Evolutionary conservation across 1,284 basidiomycete species (phyloP).

Genomic region (Apiotrichum laibachii): DNA sequence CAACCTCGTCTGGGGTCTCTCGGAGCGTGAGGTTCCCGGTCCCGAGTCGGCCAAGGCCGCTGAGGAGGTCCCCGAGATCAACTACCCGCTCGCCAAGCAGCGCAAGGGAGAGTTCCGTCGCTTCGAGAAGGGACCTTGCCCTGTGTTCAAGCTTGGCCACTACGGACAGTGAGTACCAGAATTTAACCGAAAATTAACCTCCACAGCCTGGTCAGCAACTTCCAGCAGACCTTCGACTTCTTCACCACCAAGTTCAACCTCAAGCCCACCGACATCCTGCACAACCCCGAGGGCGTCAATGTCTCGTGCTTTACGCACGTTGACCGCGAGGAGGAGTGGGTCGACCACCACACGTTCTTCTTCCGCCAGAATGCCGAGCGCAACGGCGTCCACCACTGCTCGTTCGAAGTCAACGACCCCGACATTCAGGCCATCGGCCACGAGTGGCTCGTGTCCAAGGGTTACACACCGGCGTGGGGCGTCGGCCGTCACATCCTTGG

Average conservation of each 20-base stretch:
- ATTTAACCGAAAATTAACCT: not conserved
- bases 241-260: constrained; percentile 28
- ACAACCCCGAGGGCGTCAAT: constrained; percentile 13
- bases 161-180: constrained; percentile 21
- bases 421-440: constrained; percentile 27
- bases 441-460: constrained; percentile 24
- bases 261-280: constrained; percentile 27
- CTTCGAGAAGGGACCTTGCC: constrained; percentile 21
- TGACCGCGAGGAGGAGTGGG: constrained; percentile 27
- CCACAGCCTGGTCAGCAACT: constrained; percentile 17
- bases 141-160: constrained; percentile 29
- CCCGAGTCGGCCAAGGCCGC: not conserved
- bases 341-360: constrained; percentile 32
- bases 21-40: constrained; percentile 5
- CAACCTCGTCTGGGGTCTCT: constrained; percentile 27
- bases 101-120: constrained; percentile 18
- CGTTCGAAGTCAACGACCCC: constrained; percentile 26
- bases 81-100: constrained; percentile 12
- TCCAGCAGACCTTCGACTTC: constrained; percentile 22
- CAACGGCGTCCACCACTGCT: constrained; percentile 25
- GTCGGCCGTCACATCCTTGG: constrained; percentile 30
- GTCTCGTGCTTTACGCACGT: constrained; percentile 27
- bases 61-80: not conserved
- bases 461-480: constrained; percentile 27
- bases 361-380: constrained; percentile 16